Conservation (phyloP, 2,329 filamentous ascomycete genomes). For the Huntiella abstrusa region DNA sequence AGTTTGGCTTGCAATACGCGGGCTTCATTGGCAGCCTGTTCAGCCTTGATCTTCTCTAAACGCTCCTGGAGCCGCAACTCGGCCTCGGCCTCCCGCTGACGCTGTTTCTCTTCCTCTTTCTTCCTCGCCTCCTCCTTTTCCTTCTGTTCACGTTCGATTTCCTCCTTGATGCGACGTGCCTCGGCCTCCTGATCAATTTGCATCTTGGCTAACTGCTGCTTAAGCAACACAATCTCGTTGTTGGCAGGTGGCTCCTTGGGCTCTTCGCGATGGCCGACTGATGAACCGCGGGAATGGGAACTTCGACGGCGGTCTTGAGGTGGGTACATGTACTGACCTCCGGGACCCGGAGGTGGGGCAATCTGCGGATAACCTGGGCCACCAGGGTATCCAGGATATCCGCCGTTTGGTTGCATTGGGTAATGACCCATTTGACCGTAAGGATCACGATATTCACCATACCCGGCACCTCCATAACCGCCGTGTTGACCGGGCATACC, state of each 20-base stretch:
- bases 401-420: conserved; percentile 1
- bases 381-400: conserved; percentile 15
- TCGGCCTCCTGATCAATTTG: conserved; percentile 14
- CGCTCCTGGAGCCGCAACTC: background rate
- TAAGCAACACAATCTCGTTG: conserved; percentile 37
- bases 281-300: conserved; percentile 15
- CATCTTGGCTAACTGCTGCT: conserved; percentile 30
- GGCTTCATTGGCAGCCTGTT: conserved; percentile 17
- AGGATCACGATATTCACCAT: background rate
- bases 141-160: background rate
- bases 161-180: background rate
- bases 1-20: conserved; percentile 26
- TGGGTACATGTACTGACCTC: conserved; percentile 14
- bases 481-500: background rate
- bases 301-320: conserved; percentile 23
- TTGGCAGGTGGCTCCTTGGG: conserved; percentile 19
- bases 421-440: background rate
- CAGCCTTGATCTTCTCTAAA: conserved; percentile 26
- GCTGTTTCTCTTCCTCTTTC: conserved; percentile 2
- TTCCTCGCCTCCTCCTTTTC: conserved; percentile 1
- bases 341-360: conserved; percentile 2
- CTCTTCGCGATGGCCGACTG: conserved; percentile 17
- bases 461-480: conserved; percentile 15
- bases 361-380: conserved; percentile 12
- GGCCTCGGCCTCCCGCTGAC: conserved; percentile 16